These are phyloP conservation scores for Phytomonas sp. DNA, from an alignment of 208 protist genomes.

Conservation along the genomic window DNA sequence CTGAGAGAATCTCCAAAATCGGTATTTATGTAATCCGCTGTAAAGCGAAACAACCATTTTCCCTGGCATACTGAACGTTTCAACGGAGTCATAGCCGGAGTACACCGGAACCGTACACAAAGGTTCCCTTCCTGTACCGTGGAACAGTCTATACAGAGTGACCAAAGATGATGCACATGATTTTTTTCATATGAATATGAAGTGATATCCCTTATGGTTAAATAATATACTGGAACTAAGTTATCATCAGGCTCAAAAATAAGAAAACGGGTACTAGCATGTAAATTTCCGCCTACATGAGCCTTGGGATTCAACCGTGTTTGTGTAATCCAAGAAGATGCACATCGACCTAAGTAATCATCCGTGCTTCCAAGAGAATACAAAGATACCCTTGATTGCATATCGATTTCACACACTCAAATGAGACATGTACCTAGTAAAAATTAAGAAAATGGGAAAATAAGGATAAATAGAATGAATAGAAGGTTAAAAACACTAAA, in stretches of 20 bases:
- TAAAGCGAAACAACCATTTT: constrained; percentile 10
- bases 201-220: not conserved
- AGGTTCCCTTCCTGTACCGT: constrained; percentile 6
- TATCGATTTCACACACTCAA: not conserved
- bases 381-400: constrained; percentile 12
- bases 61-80: not conserved
- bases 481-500: not conserved
- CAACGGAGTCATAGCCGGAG: constrained; percentile 2
- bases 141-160: constrained; percentile 5
- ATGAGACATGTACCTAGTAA: not conserved
- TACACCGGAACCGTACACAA: not conserved
- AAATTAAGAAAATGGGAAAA: not conserved
- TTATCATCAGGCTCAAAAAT: constrained; percentile 13
- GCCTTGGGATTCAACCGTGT: constrained; percentile 13
- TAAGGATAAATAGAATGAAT: not conserved
- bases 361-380: constrained; percentile 16
- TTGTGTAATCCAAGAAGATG: not conserved
- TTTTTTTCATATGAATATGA: not conserved
- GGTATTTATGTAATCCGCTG: not conserved
- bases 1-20: constrained; percentile 4
- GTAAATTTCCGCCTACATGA: constrained; percentile 6
- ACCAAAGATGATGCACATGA: not conserved
- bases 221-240: constrained; percentile 3
- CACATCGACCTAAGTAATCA: constrained; percentile 15
- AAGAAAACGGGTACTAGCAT: constrained; percentile 13